These are phyloP conservation scores for Hymenochaete sp. DNA, from an alignment of 1,284 basidiomycete genomes.

Conservation along the genomic window DNA sequence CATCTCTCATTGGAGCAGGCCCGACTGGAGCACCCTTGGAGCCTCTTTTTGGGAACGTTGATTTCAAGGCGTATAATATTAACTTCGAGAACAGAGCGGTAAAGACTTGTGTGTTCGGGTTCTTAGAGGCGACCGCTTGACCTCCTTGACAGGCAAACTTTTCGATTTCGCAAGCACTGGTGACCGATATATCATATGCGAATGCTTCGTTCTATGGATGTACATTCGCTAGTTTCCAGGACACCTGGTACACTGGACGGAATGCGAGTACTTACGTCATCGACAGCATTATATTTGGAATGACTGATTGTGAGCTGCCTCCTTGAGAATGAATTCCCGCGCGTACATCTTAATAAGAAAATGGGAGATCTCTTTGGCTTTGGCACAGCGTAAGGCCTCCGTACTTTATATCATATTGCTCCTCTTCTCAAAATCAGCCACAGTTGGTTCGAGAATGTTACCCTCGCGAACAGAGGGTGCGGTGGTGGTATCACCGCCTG, in stretches of 20 bases:
- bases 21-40: conserved; percentile 48
- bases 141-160: conserved; percentile 39
- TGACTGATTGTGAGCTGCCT: conserved; percentile 55
- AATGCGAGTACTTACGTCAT: conserved; percentile 53
- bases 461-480: conserved; percentile 52
- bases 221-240: conserved; percentile 53
- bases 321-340: no score
- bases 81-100: conserved; percentile 61
- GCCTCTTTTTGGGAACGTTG: conserved; percentile 43
- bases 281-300: conserved; percentile 53
- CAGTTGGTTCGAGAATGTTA: conserved; percentile 54
- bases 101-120: no score
- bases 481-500: conserved; percentile 57
- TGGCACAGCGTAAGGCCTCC: conserved; percentile 41
- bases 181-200: conserved; percentile 49
- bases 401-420: background rate
- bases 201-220: conserved; percentile 65
- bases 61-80: conserved; percentile 62
- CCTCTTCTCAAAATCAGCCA: background rate
- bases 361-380: conserved; percentile 53
- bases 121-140: background rate
- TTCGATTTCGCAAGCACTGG: conserved; percentile 50
- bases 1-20: conserved; percentile 46
- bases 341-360: no score
- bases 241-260: conserved; percentile 57